Percentiles rank a stretch among this genome's conserved stretches.
These are phyloP conservation scores for Globisporangium iwayamae DNA, from an alignment of 352 stramenopile genomes.

Conservation along the genomic window DNA sequence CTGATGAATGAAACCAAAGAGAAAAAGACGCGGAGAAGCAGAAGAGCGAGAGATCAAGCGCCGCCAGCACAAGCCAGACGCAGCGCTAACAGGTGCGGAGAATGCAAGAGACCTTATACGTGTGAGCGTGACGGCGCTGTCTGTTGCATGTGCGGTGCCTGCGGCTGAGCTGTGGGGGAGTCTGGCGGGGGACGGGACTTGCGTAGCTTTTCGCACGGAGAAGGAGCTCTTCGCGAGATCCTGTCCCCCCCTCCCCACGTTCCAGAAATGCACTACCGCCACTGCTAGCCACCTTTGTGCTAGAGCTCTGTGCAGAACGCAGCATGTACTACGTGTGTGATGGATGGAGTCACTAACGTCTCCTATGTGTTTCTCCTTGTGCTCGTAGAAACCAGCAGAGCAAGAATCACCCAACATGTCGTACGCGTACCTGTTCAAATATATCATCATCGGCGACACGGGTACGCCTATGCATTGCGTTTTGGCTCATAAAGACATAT, in stretches of 20 bases:
- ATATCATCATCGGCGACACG: slow-evolving; percentile 99
- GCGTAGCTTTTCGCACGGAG: background rate
- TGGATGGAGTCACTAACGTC: background rate
- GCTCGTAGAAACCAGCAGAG: background rate
- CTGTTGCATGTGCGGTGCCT: background rate
- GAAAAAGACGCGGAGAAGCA: background rate
- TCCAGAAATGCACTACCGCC: background rate
- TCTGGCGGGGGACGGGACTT: background rate
- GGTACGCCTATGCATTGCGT: slow-evolving; percentile 41
- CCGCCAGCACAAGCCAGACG: background rate
- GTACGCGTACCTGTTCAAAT: slow-evolving; percentile 97
- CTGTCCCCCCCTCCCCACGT: background rate
- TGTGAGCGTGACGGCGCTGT: no score
- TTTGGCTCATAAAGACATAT: background rate
- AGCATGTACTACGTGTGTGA: background rate
- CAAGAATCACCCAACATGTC: slow-evolving; percentile 61
- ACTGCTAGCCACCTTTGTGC: background rate
- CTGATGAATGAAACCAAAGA: background rate
- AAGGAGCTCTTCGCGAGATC: background rate
- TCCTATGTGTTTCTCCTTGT: background rate
- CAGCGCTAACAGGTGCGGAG: background rate
- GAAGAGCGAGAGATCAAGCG: background rate
- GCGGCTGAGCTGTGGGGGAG: background rate
- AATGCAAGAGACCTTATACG: background rate
- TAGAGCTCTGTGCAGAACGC: background rate